A percentile compares a stretch with the other conserved stretches of the same genome.
Evolutionary conservation across 2,329 filamentous ascomycete genomes (phyloP).

Genomic region (Thermoascus crustaceus): DNA sequence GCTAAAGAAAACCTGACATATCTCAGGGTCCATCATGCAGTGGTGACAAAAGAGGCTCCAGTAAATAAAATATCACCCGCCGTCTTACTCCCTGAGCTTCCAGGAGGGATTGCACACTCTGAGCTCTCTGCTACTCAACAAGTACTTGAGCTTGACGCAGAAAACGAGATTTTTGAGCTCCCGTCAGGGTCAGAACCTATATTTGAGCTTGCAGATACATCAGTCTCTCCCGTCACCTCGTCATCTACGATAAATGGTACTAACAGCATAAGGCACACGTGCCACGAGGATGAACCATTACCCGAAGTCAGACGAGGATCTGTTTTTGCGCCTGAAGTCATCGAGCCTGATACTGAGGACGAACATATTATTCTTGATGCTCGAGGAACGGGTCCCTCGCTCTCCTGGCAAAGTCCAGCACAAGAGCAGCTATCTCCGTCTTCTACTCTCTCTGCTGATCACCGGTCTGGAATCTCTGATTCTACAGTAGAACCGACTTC

Average conservation of each 20-base stretch:
- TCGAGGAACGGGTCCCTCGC: conserved; percentile 8
- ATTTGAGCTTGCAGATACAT: conserved; percentile 34
- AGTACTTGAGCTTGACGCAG: conserved; percentile 21
- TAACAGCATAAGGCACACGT: too few species aligned
- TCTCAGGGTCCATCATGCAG: conserved; percentile 47
- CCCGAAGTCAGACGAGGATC: conserved; percentile 31
- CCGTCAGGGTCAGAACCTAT: conserved; percentile 20
- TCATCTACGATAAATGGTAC: too few species aligned
- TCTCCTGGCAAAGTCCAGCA: too few species aligned
- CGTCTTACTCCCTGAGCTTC: conserved; percentile 25
- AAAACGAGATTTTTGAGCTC: conserved; percentile 27
- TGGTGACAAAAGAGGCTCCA: conserved; percentile 43
- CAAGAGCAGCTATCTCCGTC: conserved; percentile 6
- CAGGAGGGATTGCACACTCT: conserved; percentile 18
- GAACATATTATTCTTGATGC: conserved; percentile 10
- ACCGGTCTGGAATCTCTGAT: conserved; percentile 4
- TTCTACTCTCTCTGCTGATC: conserved; percentile 3
- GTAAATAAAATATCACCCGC: conserved; percentile 20
- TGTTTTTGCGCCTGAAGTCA: conserved; percentile 39
- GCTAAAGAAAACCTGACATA: conserved; percentile 45
- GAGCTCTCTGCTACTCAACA: conserved; percentile 22
- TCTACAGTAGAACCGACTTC: conserved; percentile 13
- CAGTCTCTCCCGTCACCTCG: conserved; percentile 7
- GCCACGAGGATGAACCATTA: conserved; percentile 25
- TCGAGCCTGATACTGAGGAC: conserved; percentile 18